phyloP scores from a whole-genome alignment of 2,329 filamentous ascomycete species.

The Diaporthe citriasiana region DNA sequence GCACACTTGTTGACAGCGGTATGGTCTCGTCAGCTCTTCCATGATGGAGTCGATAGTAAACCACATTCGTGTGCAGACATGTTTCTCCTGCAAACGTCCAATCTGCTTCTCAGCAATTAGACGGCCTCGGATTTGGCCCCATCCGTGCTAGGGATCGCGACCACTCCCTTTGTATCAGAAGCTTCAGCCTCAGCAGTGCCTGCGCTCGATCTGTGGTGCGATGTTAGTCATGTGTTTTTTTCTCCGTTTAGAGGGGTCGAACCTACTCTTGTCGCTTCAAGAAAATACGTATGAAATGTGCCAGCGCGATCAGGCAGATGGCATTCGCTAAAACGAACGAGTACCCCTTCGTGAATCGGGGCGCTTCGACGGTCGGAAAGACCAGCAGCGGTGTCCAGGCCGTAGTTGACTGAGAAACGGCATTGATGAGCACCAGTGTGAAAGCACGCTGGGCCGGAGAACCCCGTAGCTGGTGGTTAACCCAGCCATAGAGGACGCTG shows the following conservation, averaged over 20 bases:
- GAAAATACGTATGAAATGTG: conserved; percentile 21
- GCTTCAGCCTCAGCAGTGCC: neutral
- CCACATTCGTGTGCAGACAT: neutral
- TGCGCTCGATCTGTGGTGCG: neutral
- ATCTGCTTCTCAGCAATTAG: neutral
- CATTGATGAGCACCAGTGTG: conserved; percentile 65
- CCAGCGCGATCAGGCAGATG: conserved; percentile 14
- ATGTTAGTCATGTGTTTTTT: neutral
- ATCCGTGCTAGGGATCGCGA: neutral
- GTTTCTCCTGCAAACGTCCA: neutral
- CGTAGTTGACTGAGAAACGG: conserved; percentile 67
- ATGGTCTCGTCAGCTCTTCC: neutral
- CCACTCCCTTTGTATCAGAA: neutral
- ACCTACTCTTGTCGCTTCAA: conserved; percentile 29
- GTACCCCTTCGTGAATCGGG: conserved; percentile 59
- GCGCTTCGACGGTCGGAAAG: conserved; percentile 61
- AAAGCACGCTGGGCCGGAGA: conserved; percentile 63
- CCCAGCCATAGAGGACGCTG: conserved; percentile 69
- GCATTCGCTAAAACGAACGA: conserved; percentile 51
- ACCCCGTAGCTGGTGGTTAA: conserved; percentile 63
- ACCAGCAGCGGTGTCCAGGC: conserved; percentile 69
- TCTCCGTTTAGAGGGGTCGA: neutral
- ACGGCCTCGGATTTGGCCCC: neutral
- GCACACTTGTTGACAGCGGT: neutral
- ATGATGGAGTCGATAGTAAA: neutral